Base-by-base conservation (phyloP, 345 rosid genomes). In the Boechera divaricarpa region DNA sequence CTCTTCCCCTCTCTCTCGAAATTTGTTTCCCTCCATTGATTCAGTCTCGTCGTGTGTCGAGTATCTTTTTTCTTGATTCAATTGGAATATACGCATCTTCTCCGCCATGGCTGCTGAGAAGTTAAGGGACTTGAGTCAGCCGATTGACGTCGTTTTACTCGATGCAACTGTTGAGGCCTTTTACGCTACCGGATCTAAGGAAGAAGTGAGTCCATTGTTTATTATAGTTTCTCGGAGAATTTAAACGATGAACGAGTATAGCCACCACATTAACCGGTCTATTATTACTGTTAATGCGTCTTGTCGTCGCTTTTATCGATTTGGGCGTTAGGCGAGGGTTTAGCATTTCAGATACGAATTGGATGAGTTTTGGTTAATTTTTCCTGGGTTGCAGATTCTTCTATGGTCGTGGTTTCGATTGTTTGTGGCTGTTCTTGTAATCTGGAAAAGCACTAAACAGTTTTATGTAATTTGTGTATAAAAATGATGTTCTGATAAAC, bases 151-250 rank as follows among this genome's bases (percentile, higher is more conserved):
- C 56, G 76, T 80, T 74, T 66, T 93, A 69, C 98, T 93, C 71
- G 97, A 95, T 66, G 97, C 97, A 2, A 93, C 98, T 54, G 97
- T 95, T 65, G 92, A 87, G 35, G 97, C 99, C 69, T 95, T 95
- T 85, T 95, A 89, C 42, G 88, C 94, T 79, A 95, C 99, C 67
- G 98, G 97, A 90, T 95, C 99, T 80, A 95, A 95, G 74, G 96
- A 93, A 38, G 98, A 92, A 92, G 99, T 94, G 42, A 75, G 79
- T 75, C 76, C 7, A 24, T 77, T 70, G 38, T 35, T n/a, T 63
- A 18, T 7, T 11, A 21, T 69, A 8, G 24, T 32, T 35, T 44
- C 26, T 68, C 44, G 0, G 71, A 7, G 16, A 54, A 8, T 64
- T 42, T 26, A 1, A 69, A 31, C 71, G 56, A 64, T 44, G 56